These are phyloP conservation scores for Capsicum rhomboideum DNA, from an alignment of 257 asterid species.

Conservation along the genomic window DNA sequence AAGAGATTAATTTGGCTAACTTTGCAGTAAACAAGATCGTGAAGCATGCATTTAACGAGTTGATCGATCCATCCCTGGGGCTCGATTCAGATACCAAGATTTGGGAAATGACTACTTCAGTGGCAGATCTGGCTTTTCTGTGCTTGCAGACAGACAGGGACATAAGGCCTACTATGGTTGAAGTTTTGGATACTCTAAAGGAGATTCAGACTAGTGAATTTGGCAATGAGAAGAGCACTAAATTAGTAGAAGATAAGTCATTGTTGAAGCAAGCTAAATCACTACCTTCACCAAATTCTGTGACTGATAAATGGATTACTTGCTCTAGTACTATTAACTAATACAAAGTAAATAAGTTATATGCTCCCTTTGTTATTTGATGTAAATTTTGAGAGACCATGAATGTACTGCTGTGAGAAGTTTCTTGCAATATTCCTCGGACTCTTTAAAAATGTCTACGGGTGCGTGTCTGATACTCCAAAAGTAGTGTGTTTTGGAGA, in stretches of 20 bases:
- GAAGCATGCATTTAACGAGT: neutral
- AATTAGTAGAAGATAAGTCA: too few relatives aligned
- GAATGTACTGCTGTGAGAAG: neutral
- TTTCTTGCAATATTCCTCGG: neutral
- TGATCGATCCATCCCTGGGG: conserved; percentile 1
- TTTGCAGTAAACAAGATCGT: neutral
- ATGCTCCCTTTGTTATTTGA: neutral
- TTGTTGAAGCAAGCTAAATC: neutral
- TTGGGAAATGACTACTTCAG: neutral
- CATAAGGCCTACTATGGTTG: neutral
- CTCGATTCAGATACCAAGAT: neutral
- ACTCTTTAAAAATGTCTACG: neutral
- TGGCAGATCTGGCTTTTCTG: neutral
- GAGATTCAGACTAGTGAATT: neutral
- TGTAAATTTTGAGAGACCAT: neutral
- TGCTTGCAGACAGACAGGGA: neutral
- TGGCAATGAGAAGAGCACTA: neutral
- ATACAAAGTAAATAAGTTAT: neutral
- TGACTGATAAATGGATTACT: neutral
- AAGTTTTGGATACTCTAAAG: neutral
- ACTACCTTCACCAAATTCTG: neutral
- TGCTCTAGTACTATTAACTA: neutral
- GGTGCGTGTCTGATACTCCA: neutral
- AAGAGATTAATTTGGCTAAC: conserved; percentile 1
- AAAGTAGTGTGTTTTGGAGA: neutral